Evolutionary conservation across 805 yeast genomes (phyloP).

Genomic region (Diddensiella transvaalensis): DNA sequence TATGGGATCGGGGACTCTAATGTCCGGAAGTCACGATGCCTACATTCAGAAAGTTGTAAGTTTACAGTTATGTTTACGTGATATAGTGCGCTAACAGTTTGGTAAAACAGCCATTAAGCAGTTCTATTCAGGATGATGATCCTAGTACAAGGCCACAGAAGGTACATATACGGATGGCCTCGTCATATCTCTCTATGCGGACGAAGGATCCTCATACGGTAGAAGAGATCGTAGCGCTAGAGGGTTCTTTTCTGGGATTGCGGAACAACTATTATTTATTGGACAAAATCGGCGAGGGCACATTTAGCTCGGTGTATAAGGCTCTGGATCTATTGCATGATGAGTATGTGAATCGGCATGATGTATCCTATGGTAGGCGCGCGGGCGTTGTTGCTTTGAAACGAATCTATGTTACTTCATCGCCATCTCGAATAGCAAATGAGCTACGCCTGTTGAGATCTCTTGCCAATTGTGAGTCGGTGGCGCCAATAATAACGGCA

Average conservation of each 20-base stretch:
- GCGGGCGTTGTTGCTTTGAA: constrained; percentile 71
- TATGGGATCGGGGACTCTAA: neutral
- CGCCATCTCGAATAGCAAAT: constrained; percentile 86
- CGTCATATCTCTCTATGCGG: too few relatives aligned
- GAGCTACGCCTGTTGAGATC: constrained; percentile 65
- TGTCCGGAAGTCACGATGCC: neutral
- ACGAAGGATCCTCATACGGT: constrained; percentile 3
- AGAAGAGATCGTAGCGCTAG: constrained; percentile 25
- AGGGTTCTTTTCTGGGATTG: constrained; percentile 49
- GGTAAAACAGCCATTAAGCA: too few relatives aligned
- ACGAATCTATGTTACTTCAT: constrained; percentile 90
- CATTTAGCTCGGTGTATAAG: constrained; percentile 59
- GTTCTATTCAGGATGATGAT: too few relatives aligned
- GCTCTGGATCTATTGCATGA: constrained; percentile 48
- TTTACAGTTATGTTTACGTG: too few relatives aligned
- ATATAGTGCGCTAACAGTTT: too few relatives aligned
- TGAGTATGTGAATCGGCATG: constrained; percentile 35
- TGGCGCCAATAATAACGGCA: constrained; percentile 89
- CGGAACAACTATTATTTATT: constrained; percentile 46
- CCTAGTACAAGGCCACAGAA: neutral
- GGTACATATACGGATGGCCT: neutral
- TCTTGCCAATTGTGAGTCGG: constrained; percentile 46
- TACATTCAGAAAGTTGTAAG: too few relatives aligned
- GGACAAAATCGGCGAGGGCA: constrained; percentile 65
- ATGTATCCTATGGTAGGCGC: constrained; percentile 16